Conservation (phyloP, 495 filamentous ascomycete species). For the Trichoderma reesei region DNA sequence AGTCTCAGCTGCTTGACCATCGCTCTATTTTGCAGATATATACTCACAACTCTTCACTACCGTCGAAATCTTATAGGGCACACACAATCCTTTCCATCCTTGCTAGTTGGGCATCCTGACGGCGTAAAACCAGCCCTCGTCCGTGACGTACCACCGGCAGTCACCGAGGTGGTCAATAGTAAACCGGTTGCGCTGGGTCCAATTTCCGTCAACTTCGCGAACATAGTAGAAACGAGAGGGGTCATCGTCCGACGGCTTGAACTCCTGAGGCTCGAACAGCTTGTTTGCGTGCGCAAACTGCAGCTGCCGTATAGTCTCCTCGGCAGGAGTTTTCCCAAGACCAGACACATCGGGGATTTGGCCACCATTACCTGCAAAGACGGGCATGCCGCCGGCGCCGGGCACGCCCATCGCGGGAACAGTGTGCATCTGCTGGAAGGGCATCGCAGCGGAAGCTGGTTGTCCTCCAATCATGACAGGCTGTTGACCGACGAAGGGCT, state of each 20-base stretch:
- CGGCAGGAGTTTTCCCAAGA: conserved; percentile 30
- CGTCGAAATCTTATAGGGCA: background rate
- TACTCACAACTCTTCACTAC: background rate
- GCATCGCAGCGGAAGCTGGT: conserved; percentile 5
- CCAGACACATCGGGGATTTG: conserved; percentile 24
- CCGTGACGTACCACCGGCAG: conserved; percentile 38
- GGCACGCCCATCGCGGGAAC: conserved; percentile 1
- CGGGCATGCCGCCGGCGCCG: conserved; percentile 8
- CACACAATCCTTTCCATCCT: background rate
- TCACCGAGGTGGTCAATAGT: conserved; percentile 40
- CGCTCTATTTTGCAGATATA: background rate
- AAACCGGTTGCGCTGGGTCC: conserved; percentile 35
- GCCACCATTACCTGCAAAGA: conserved; percentile 14
- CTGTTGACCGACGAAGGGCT: conserved; percentile 17
- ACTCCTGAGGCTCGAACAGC: conserved; percentile 38
- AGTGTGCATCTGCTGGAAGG: background rate
- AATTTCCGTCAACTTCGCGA: conserved; percentile 38
- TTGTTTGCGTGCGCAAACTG: conserved; percentile 30
- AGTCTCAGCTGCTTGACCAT: background rate
- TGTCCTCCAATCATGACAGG: conserved; percentile 15
- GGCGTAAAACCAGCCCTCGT: conserved; percentile 41
- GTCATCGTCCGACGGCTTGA: conserved; percentile 42
- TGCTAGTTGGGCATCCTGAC: conserved; percentile 27
- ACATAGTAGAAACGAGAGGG: conserved; percentile 41
- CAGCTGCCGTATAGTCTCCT: conserved; percentile 28